Conservation (phyloP, 108 stramenopile species). For the Nitzschia inconspicua region DNA sequence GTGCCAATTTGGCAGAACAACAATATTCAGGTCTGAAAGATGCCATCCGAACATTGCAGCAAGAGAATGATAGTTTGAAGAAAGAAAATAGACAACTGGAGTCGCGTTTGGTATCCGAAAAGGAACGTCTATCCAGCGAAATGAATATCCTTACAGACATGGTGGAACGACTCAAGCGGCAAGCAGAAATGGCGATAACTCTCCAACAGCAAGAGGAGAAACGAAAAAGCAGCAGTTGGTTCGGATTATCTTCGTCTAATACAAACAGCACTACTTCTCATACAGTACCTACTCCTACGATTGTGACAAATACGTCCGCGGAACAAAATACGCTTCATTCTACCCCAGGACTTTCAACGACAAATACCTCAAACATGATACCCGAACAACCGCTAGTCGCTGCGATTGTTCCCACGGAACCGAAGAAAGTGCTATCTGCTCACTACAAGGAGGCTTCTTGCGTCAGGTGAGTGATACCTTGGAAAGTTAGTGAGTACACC, state of each 20-base stretch:
- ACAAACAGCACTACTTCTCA: neutral
- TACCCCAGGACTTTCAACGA: too few species aligned
- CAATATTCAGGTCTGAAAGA: conserved; percentile 81
- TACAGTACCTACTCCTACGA: conserved; percentile 6
- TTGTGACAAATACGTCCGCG: conserved; percentile 1
- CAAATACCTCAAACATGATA: too few species aligned
- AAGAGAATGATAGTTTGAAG: conserved; percentile 65
- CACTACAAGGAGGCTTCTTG: conserved; percentile 64
- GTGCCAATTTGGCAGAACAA: conserved; percentile 68
- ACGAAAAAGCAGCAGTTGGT: conserved; percentile 46
- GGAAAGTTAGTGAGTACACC: neutral
- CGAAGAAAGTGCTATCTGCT: conserved; percentile 53
- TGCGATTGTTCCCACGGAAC: conserved; percentile 59
- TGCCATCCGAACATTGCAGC: conserved; percentile 65
- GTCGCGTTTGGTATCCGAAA: conserved; percentile 54
- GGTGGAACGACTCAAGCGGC: conserved; percentile 59
- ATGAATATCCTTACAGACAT: conserved; percentile 74
- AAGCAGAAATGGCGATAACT: conserved; percentile 56
- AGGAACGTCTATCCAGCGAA: conserved; percentile 62
- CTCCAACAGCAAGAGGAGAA: conserved; percentile 38
- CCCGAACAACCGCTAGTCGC: too few species aligned
- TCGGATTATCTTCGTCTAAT: conserved; percentile 26
- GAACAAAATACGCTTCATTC: conserved; percentile 25
- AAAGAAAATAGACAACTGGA: conserved; percentile 59
- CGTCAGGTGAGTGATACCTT: conserved; percentile 40